These are phyloP conservation scores for Phlebiopsis gigantea DNA, from an alignment of 768 basidiomycete genomes.

Conservation along the genomic window DNA sequence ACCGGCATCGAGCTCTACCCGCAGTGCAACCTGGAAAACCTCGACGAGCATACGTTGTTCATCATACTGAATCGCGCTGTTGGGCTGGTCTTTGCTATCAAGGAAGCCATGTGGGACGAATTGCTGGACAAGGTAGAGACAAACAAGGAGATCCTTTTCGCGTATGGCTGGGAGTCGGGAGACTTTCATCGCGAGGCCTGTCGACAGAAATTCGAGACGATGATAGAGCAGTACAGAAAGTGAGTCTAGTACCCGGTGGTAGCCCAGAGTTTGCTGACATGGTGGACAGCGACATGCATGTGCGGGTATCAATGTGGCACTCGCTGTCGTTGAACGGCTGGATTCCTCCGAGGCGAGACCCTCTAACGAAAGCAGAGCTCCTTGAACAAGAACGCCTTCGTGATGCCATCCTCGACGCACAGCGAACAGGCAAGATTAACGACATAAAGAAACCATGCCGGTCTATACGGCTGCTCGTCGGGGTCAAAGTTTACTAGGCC, in stretches of 20 bases:
- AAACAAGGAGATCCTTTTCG: conserved; percentile 8
- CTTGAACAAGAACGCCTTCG: conserved; percentile 23
- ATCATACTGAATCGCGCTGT: conserved; percentile 24
- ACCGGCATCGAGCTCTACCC: conserved; percentile 17
- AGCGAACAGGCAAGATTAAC: conserved; percentile 17
- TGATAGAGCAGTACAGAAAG: conserved; percentile 22
- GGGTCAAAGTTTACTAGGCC: conserved; percentile 13
- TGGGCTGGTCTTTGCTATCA: conserved; percentile 17
- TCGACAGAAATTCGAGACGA: conserved; percentile 20
- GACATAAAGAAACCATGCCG: conserved; percentile 19
- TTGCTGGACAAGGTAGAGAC: conserved; percentile 15
- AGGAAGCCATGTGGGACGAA: conserved; percentile 30
- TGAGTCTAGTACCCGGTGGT: not conserved
- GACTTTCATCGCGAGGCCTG: conserved; percentile 17
- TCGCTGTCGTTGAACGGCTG: conserved; percentile 21
- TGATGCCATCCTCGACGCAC: conserved; percentile 22
- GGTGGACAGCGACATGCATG: conserved; percentile 21
- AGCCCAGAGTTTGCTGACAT: not conserved
- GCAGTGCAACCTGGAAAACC: conserved; percentile 6
- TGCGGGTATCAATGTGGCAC: conserved; percentile 23
- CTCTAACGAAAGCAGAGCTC: conserved; percentile 20
- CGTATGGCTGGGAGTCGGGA: conserved; percentile 20
- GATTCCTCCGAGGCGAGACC: conserved; percentile 20
- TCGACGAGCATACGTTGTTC: conserved; percentile 20
- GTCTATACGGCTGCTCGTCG: conserved; percentile 20